These are phyloP conservation scores for Plasmopara muralis DNA, from an alignment of 352 stramenopile species.

Conservation along the genomic window DNA sequence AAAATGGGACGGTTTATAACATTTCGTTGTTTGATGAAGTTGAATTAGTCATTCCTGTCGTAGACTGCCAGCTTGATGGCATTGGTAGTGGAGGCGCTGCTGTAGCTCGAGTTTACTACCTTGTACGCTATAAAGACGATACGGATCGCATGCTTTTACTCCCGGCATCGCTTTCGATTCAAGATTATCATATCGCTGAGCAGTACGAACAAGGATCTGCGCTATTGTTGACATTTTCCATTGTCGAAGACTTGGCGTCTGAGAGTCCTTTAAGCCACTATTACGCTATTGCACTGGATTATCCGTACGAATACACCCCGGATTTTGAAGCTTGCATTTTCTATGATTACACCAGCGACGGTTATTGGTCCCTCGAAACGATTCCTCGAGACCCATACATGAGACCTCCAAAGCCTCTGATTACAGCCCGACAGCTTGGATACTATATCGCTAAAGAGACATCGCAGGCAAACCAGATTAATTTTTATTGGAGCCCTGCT, in stretches of 20 bases:
- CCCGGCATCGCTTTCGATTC: conserved; percentile 17
- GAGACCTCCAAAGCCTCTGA: conserved; percentile 19
- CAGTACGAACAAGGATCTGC: conserved; percentile 23
- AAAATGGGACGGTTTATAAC: conserved; percentile 32
- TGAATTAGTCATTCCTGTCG: conserved; percentile 22
- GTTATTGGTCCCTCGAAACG: conserved; percentile 20
- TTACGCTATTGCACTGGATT: conserved; percentile 23
- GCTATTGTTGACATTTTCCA: conserved; percentile 16
- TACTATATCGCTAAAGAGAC: conserved; percentile 36
- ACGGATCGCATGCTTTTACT: conserved; percentile 22
- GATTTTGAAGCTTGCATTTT: conserved; percentile 23
- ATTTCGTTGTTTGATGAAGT: conserved; percentile 24
- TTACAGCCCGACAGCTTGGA: conserved; percentile 30
- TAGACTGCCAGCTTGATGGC: conserved; percentile 15
- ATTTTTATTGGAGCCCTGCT: conserved; percentile 18
- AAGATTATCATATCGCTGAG: conserved; percentile 27
- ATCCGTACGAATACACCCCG: conserved; percentile 28
- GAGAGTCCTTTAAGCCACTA: conserved; percentile 13
- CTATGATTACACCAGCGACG: conserved; percentile 10
- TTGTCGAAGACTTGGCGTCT: conserved; percentile 23
- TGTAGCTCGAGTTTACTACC: conserved; percentile 25
- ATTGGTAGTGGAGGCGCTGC: conserved; percentile 11
- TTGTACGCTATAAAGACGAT: conserved; percentile 21
- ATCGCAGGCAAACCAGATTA: conserved; percentile 36
- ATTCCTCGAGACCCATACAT: conserved; percentile 17